Percentiles rank a stretch among this genome's conserved stretches.
Evolutionary conservation across 139 green algal genomes (phyloP).

Genomic region (Tetradesmus obliquus): DNA sequence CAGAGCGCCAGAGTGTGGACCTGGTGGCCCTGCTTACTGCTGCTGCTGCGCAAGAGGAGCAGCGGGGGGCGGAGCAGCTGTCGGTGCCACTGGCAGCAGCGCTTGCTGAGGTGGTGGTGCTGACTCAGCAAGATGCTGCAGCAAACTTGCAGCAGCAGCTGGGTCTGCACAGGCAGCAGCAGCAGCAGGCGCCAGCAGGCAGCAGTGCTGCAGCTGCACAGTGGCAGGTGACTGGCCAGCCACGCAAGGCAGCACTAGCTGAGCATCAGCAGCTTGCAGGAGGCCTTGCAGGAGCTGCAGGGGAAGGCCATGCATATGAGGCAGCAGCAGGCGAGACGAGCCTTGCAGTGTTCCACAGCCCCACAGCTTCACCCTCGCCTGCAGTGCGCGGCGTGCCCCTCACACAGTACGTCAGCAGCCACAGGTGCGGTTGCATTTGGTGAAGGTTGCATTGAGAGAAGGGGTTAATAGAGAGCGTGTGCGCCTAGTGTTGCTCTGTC

Average conservation of each 20-base stretch:
- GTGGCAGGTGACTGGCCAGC: slow-evolving; percentile 14
- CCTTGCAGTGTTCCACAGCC: neutral
- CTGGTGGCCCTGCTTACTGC: neutral
- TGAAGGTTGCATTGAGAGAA: too few relatives aligned
- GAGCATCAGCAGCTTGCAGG: neutral
- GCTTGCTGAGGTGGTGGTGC: neutral
- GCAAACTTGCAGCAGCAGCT: neutral
- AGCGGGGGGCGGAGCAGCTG: neutral
- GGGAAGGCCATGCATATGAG: neutral
- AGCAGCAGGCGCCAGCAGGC: neutral
- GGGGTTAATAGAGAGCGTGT: too few relatives aligned
- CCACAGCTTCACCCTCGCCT: neutral
- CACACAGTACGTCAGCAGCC: neutral
- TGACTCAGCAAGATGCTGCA: neutral
- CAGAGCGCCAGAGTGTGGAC: neutral
- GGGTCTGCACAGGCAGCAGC: neutral
- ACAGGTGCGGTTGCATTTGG: neutral
- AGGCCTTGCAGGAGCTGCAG: neutral
- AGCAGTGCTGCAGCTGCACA: neutral
- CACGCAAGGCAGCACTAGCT: neutral
- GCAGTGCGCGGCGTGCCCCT: neutral
- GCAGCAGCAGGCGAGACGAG: neutral
- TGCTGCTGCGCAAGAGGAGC: neutral
- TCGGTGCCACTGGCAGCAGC: neutral
- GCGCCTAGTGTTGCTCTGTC: too few relatives aligned